Conservation (phyloP, 495 filamentous ascomycete genomes). For the Penicillium nucicola region DNA sequence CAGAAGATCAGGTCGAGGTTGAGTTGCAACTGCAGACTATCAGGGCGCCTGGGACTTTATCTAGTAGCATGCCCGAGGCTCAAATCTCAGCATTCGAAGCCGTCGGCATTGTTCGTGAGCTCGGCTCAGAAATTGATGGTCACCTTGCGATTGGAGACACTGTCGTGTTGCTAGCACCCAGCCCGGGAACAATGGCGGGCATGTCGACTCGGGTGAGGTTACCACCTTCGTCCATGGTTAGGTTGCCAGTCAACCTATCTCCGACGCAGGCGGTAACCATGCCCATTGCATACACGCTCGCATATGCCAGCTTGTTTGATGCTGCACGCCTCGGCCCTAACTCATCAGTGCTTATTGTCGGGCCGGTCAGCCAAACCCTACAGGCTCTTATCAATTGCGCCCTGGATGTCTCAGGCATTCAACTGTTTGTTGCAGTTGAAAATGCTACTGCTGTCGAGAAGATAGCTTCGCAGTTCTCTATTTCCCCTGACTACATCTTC, state of each 20-base stretch:
- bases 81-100: no score
- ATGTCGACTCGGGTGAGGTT: no score
- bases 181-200: no score
- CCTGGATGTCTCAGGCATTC: constrained; percentile 7
- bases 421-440: constrained; percentile 17
- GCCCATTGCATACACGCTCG: constrained; percentile 14
- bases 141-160: no score
- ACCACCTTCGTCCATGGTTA: no score
- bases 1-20: no score
- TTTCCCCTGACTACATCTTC: constrained; percentile 7
- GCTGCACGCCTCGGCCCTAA: constrained; percentile 6
- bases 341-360: constrained; percentile 15
- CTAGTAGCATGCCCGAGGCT: no score
- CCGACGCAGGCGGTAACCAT: constrained; percentile 9
- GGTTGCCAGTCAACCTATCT: constrained; percentile 6
- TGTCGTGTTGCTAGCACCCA: no score
- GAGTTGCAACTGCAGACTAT: no score
- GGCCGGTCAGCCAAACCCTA: constrained; percentile 15
- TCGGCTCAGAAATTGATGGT: no score
- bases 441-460: constrained; percentile 8
- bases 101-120: no score
- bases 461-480: constrained; percentile 2
- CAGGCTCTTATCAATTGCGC: constrained; percentile 17
- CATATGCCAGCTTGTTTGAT: constrained; percentile 11
- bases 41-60: no score